phyloP scores from a whole-genome alignment of 352 stramenopile genomes.

The Pythium folliculosum region DNA sequence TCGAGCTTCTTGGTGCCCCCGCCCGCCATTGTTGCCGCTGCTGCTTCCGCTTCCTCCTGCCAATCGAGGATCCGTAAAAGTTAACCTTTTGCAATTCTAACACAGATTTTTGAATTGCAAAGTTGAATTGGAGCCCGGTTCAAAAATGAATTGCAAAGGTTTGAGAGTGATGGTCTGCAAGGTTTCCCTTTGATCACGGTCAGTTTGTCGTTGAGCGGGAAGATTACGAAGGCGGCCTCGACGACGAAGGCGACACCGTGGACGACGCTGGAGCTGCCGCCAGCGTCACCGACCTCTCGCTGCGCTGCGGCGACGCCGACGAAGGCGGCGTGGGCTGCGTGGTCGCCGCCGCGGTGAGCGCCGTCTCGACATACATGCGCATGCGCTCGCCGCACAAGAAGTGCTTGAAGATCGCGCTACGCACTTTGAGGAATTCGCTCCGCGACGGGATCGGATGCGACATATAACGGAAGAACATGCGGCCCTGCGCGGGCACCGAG shows the following conservation, averaged over 20 bases:
- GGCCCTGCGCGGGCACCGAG: constrained; percentile 44
- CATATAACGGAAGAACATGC: constrained; percentile 69
- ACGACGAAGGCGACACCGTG: not conserved
- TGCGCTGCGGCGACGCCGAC: constrained; percentile 12
- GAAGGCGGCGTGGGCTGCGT: constrained; percentile 9
- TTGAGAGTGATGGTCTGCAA: not conserved
- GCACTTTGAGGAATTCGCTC: constrained; percentile 44
- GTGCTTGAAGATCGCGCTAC: constrained; percentile 48
- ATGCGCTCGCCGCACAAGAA: constrained; percentile 60
- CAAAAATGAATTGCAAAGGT: constrained; percentile 10
- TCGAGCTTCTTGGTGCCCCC: constrained; percentile 9
- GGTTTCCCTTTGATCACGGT: not conserved
- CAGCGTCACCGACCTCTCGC: not conserved
- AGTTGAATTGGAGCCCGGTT: not conserved
- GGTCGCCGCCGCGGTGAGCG: constrained; percentile 19
- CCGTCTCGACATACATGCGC: constrained; percentile 25
- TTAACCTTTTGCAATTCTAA: constrained; percentile 18
- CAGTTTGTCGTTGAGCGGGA: not conserved
- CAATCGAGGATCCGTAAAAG: not conserved
- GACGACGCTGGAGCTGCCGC: not conserved
- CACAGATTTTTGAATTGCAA: not conserved
- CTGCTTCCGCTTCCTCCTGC: not conserved
- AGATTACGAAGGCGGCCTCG: not conserved
- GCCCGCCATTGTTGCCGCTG: not conserved
- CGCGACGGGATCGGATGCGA: constrained; percentile 42